Conservation (phyloP, 208 protist species). For the Leishmania braziliensis region DNA sequence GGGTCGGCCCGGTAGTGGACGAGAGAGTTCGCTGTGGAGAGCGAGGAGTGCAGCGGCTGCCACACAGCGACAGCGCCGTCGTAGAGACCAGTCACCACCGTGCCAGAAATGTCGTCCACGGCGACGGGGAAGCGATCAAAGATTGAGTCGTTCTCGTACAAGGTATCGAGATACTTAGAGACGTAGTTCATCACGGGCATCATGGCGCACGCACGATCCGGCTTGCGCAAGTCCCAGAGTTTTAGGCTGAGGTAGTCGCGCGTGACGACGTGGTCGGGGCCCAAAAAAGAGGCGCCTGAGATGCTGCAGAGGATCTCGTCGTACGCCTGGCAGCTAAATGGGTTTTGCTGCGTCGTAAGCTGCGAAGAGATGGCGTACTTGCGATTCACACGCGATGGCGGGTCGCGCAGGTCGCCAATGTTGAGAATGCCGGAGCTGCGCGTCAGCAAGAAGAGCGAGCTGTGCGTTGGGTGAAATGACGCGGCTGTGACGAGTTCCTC, state of each 20-base stretch:
- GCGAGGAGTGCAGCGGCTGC: constrained; percentile 63
- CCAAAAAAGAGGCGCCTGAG: constrained; percentile 79
- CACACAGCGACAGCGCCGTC: constrained; percentile 85
- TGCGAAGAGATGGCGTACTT: constrained; percentile 73
- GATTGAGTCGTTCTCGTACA: constrained; percentile 86
- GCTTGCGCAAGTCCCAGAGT: constrained; percentile 84
- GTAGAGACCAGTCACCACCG: constrained; percentile 86
- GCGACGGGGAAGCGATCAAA: constrained; percentile 87
- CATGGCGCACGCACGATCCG: constrained; percentile 53
- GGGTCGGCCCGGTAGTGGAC: constrained; percentile 78
- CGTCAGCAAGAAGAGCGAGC: constrained; percentile 80
- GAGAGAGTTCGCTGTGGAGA: constrained; percentile 33
- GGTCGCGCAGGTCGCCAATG: constrained; percentile 86
- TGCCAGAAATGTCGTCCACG: constrained; percentile 75
- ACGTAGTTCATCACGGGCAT: constrained; percentile 81
- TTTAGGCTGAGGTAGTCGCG: constrained; percentile 88
- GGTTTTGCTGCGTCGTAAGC: constrained; percentile 60
- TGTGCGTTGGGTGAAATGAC: constrained; percentile 83
- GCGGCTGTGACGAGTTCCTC: constrained; percentile 81
- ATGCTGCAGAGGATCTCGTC: constrained; percentile 88
- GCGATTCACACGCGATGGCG: constrained; percentile 62
- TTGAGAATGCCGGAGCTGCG: constrained; percentile 82
- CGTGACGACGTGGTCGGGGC: constrained; percentile 79
- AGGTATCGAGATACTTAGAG: constrained; percentile 58
- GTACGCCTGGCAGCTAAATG: constrained; percentile 54